phyloP scores from a whole-genome alignment of 225 moss, liverwort and hornwort species.

The Polytrichum formosum region DNA sequence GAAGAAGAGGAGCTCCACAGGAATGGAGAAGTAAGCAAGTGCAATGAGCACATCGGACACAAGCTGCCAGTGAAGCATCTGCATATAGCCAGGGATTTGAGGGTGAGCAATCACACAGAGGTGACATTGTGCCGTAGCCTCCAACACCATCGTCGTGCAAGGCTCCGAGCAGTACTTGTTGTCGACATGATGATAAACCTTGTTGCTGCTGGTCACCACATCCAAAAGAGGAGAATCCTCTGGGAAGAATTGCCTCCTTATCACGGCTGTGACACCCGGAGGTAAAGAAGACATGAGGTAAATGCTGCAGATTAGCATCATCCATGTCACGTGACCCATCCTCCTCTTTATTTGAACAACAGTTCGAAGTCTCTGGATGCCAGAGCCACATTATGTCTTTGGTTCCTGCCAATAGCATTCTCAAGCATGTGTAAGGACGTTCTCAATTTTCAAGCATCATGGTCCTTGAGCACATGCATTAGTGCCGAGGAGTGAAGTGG shows the following conservation, averaged over 20 bases:
- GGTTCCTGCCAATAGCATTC: background rate
- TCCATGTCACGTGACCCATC: slow-evolving; percentile 7
- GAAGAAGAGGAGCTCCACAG: slow-evolving; percentile 82
- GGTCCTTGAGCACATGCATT: too few species aligned
- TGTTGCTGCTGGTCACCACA: slow-evolving; percentile 12
- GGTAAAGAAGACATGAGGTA: slow-evolving; percentile 23
- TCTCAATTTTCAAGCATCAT: too few species aligned
- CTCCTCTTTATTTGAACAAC: slow-evolving; percentile 28
- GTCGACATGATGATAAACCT: slow-evolving; percentile 33
- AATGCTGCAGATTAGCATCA: slow-evolving; percentile 25
- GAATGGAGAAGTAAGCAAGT: slow-evolving; percentile 89
- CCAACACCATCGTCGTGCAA: slow-evolving; percentile 43
- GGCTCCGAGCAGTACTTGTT: slow-evolving; percentile 46
- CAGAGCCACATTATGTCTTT: background rate
- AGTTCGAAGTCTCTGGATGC: background rate
- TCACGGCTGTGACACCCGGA: slow-evolving; percentile 26
- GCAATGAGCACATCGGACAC: slow-evolving; percentile 85
- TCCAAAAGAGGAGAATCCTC: slow-evolving; percentile 20
- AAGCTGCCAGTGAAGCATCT: slow-evolving; percentile 81
- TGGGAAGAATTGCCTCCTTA: slow-evolving; percentile 48
- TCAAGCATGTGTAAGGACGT: too few species aligned
- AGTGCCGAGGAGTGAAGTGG: too few species aligned
- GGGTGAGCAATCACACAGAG: slow-evolving; percentile 46
- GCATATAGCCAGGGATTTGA: slow-evolving; percentile 41
- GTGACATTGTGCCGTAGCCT: slow-evolving; percentile 25